Evolutionary conservation across 106 monocot species (phyloP).

Genomic region (Dactylorhiza incarnata): DNA sequence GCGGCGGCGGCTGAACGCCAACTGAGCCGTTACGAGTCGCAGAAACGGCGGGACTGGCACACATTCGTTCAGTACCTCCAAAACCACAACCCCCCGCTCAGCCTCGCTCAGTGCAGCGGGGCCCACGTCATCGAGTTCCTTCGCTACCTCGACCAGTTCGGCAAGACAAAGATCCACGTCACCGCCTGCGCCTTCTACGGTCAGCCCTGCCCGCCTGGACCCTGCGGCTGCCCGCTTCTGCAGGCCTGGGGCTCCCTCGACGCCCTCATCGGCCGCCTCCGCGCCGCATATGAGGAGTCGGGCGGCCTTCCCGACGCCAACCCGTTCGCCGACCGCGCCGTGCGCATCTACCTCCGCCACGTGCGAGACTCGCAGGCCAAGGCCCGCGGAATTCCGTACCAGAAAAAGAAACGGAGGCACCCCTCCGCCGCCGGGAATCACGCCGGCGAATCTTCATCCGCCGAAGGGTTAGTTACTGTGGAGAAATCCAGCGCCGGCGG

Average conservation of each 20-base stretch:
- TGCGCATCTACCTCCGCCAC: too few relatives aligned
- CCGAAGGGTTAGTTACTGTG: too few relatives aligned
- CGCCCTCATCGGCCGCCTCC: conserved; percentile 31
- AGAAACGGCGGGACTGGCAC: conserved; percentile 66
- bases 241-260: conserved; percentile 61
- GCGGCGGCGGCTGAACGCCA: conserved; percentile 11
- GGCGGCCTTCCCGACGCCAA: too few relatives aligned
- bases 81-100: conserved; percentile 49
- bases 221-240: conserved; percentile 35
- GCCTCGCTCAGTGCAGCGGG: conserved; percentile 39
- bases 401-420: too few relatives aligned
- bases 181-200: conserved; percentile 35
- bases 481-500: too few relatives aligned
- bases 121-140: conserved; percentile 60
- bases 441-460: too few relatives aligned
- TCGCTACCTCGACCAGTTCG: conserved; percentile 48
- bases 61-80: conserved; percentile 55
- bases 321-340: too few relatives aligned
- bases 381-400: too few relatives aligned
- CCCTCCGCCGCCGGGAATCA: too few relatives aligned
- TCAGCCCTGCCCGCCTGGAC: conserved; percentile 34
- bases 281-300: too few relatives aligned
- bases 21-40: conserved; percentile 57
- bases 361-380: too few relatives aligned
- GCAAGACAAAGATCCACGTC: conserved; percentile 57